A percentile compares a stretch with the other conserved stretches of the same genome.
These are phyloP conservation scores for Sphagnum magellanicum DNA, from an alignment of 228 moss, liverwort and hornwort genomes.

Conservation along the genomic window DNA sequence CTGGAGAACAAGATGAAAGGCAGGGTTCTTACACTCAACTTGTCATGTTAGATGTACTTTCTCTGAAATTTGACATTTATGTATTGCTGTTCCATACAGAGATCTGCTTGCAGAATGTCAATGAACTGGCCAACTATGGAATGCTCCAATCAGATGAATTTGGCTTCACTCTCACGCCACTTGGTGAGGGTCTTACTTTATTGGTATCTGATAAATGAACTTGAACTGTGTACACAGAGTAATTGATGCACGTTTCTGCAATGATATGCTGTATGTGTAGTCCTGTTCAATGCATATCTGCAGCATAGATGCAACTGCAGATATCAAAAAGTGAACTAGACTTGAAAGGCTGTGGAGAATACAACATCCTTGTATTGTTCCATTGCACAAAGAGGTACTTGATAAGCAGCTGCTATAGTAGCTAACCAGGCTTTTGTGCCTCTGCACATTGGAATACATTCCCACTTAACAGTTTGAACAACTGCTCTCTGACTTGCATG, in stretches of 20 bases:
- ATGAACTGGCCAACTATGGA: slow-evolving; percentile 82
- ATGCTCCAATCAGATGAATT: slow-evolving; percentile 89
- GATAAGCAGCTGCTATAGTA: neutral
- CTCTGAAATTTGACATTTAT: neutral
- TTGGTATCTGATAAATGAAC: neutral
- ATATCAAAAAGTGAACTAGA: too few relatives aligned
- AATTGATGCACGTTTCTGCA: neutral
- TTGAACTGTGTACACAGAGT: neutral
- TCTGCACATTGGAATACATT: neutral
- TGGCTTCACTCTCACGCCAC: slow-evolving; percentile 77
- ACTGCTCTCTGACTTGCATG: too few relatives aligned
- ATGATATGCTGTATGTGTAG: neutral
- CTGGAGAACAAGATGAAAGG: slow-evolving; percentile 94
- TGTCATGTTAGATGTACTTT: neutral
- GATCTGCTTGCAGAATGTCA: slow-evolving; percentile 83
- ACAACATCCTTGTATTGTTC: too few relatives aligned
- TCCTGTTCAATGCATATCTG: too few relatives aligned
- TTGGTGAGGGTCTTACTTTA: slow-evolving; percentile 35
- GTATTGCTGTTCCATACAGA: slow-evolving; percentile 26
- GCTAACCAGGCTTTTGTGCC: neutral
- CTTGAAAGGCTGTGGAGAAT: too few relatives aligned
- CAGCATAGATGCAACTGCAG: too few relatives aligned
- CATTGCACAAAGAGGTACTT: neutral
- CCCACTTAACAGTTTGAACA: neutral
- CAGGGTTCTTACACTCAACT: slow-evolving; percentile 4